phyloP scores from a whole-genome alignment of 306 rosid genomes.

The Acacia crassicarpa region DNA sequence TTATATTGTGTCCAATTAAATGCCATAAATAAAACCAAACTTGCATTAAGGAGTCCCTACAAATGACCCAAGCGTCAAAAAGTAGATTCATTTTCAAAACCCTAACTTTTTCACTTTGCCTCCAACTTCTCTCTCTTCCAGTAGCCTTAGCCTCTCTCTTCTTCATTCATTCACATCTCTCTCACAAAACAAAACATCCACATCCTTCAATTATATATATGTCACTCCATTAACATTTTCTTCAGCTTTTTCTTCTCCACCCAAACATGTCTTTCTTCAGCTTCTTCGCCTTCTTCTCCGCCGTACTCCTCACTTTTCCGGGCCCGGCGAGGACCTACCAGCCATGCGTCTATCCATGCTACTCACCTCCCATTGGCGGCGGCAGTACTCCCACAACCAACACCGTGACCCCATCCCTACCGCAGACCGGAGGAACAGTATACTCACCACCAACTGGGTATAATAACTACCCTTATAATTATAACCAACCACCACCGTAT shows the following conservation, averaged over 20 bases:
- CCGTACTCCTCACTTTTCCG: slow-evolving; percentile 43
- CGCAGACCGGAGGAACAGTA: slow-evolving; percentile 37
- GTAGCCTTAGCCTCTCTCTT: background rate
- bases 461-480: slow-evolving; percentile 38
- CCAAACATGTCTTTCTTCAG: slow-evolving; percentile 28
- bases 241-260: background rate
- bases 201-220: slow-evolving; percentile 22
- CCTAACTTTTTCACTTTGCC: slow-evolving; percentile 25
- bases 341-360: slow-evolving; percentile 77
- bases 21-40: background rate
- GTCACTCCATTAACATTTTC: slow-evolving; percentile 17
- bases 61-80: background rate
- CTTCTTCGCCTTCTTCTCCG: slow-evolving; percentile 32
- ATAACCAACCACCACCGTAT: slow-evolving; percentile 59
- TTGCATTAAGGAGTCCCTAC: background rate
- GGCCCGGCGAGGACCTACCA: slow-evolving; percentile 43
- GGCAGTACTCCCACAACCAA: slow-evolving; percentile 44
- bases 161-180: background rate
- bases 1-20: background rate
- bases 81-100: background rate
- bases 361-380: slow-evolving; percentile 69
- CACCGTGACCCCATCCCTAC: slow-evolving; percentile 41
- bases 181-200: slow-evolving; percentile 21
- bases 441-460: slow-evolving; percentile 61
- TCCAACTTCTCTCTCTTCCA: slow-evolving; percentile 21